Evolutionary conservation across 768 basidiomycete species (phyloP).

Genomic region (Dentipellis sp.): DNA sequence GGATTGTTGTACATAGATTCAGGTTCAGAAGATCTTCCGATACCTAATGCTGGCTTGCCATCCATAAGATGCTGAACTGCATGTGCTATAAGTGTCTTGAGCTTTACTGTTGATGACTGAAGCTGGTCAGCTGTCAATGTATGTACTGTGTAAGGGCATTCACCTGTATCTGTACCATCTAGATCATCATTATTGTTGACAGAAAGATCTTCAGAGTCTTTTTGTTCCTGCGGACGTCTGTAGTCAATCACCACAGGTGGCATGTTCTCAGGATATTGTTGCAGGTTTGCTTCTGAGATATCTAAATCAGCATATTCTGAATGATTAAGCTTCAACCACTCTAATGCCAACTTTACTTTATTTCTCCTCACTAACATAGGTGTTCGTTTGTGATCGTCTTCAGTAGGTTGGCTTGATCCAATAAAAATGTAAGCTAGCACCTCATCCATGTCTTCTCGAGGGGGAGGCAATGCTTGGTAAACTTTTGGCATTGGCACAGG

Average conservation of each 20-base stretch:
- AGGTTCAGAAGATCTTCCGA: not conserved
- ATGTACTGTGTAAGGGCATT: constrained; percentile 6
- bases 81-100: not conserved
- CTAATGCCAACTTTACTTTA: constrained; percentile 8
- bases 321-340: constrained; percentile 17
- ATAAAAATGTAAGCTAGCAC: constrained; percentile 22
- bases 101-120: not conserved
- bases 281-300: constrained; percentile 4
- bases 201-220: not conserved
- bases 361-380: constrained; percentile 17
- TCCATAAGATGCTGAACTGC: constrained; percentile 5
- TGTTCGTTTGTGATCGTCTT: constrained; percentile 18
- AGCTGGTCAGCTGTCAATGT: constrained; percentile 1
- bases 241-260: constrained; percentile 5
- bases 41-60: not conserved
- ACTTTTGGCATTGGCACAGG: constrained; percentile 8
- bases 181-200: not conserved
- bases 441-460: constrained; percentile 11
- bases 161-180: not conserved
- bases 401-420: constrained; percentile 18
- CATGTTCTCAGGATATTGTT: constrained; percentile 2
- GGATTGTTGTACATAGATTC: constrained; percentile 12
- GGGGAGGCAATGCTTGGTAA: constrained; percentile 9
- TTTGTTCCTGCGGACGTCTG: not conserved
- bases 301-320: constrained; percentile 8